A percentile compares a stretch with the other conserved stretches of the same genome.
These are phyloP conservation scores for Fusarium albidum DNA, from an alignment of 2,329 filamentous ascomycete genomes.

Conservation along the genomic window DNA sequence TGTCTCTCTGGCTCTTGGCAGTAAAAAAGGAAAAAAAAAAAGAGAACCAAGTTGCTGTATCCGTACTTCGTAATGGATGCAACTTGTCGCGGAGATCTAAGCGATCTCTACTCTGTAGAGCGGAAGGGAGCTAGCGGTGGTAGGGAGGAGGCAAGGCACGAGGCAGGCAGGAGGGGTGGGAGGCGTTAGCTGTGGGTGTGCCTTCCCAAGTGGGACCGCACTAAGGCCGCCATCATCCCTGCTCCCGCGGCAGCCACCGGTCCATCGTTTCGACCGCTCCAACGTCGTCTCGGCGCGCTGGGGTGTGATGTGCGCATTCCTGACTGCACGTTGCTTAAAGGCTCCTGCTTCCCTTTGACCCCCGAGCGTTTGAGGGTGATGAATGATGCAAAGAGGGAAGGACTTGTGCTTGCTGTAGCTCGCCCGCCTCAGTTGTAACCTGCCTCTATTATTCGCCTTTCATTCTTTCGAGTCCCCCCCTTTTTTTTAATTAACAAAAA, in stretches of 20 bases:
- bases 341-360: slow-evolving; percentile 36
- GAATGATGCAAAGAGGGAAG: slow-evolving; percentile 11
- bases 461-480: slow-evolving; percentile 14
- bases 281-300: slow-evolving; percentile 35
- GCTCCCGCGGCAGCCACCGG: slow-evolving; percentile 37
- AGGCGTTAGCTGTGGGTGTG: slow-evolving; percentile 23
- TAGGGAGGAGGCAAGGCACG: slow-evolving; percentile 18
- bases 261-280: slow-evolving; percentile 31
- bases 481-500: slow-evolving; percentile 2
- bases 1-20: slow-evolving; percentile 15
- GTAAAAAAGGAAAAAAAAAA: slow-evolving; percentile 13
- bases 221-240: slow-evolving; percentile 34
- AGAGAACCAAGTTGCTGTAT: slow-evolving; percentile 1
- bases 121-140: slow-evolving; percentile 23
- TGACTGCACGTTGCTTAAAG: slow-evolving; percentile 35
- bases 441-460: slow-evolving; percentile 2
- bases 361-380: slow-evolving; percentile 18
- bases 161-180: slow-evolving; percentile 12
- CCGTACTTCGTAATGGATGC: no score
- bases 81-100: slow-evolving; percentile 7
- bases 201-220: slow-evolving; percentile 21
- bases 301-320: slow-evolving; percentile 37
- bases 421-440: slow-evolving; percentile 11
- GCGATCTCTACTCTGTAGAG: no score
- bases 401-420: slow-evolving; percentile 6